Conservation (phyloP, 148 eudicot species). For the Vaccinium myrtillus region DNA sequence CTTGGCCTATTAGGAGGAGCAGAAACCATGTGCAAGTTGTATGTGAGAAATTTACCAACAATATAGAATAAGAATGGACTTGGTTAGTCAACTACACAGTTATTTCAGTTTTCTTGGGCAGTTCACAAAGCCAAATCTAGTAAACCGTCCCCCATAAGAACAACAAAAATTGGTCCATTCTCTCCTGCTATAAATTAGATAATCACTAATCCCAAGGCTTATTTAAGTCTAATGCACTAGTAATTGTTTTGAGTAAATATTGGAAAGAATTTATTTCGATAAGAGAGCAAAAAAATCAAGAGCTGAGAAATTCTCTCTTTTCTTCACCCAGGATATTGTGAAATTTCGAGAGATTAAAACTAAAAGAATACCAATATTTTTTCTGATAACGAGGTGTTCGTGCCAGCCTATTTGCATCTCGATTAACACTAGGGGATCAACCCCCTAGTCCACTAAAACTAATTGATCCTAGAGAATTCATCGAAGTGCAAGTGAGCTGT, state of each 20-base stretch:
- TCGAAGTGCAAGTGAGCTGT: too few relatives aligned
- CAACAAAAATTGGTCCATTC: constrained; percentile 3
- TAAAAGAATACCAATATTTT: not conserved
- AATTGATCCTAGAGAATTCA: too few relatives aligned
- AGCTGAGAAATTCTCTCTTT: not conserved
- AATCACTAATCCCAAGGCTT: not conserved
- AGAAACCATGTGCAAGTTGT: constrained; percentile 15
- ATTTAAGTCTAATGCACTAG: not conserved
- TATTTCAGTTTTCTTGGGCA: constrained; percentile 34
- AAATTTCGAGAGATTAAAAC: not conserved
- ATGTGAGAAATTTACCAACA: not conserved
- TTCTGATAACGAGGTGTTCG: too few relatives aligned
- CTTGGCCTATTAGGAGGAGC: not conserved
- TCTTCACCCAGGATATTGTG: not conserved
- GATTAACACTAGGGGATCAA: too few relatives aligned
- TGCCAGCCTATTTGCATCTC: too few relatives aligned
- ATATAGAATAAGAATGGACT: not conserved
- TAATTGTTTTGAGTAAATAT: not conserved
- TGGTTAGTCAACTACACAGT: constrained; percentile 17
- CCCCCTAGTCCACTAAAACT: too few relatives aligned
- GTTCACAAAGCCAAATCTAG: constrained; percentile 25
- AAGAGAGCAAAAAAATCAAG: not conserved
- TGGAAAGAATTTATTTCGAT: not conserved
- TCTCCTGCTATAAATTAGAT: not conserved
- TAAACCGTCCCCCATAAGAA: constrained; percentile 19